Evolutionary conservation across 306 rosid genomes (phyloP), one percentile per base, ranked within the genome.

Genomic region (Lathyrus oleraceus): DNA sequence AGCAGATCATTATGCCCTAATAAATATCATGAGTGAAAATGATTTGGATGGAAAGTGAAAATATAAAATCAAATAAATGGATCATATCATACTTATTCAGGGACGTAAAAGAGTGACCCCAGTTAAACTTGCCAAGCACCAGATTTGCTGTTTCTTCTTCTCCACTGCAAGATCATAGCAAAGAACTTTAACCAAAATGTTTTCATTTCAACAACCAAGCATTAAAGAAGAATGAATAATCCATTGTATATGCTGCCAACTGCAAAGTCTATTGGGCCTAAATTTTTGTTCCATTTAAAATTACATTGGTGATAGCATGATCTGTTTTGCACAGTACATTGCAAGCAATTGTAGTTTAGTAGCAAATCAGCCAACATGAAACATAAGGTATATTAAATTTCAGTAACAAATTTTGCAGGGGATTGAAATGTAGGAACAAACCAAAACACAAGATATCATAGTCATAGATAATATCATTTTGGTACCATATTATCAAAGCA

Each of bases 81-180:
- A 63, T 15, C 35, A 32, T 25, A 40, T 30, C 77, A 76, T 82
- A 91, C 99, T 91, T 77, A 70, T 94, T 94, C 70, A 94, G 84
- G 32, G 98, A 90, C 71, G 79, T 70, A 82, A 90, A 94, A 57
- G 92, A 89, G 51, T 94, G 98, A 76, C 98, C 98, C 98, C 98
- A 94, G 74, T 94, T 94, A 86, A 94, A 94, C 86, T 94, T 94
- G 72, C 82, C 85, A 67, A 94, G 97, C 87, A 94, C 75, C 65
- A 81, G 80, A 47, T 87, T 73, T 84, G 95, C 99, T 11, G 97
- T 90, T 81, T 94, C 97, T 73, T 89, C 86, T 75, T 94, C 96
- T 61, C 99, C 99, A 61, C 99, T 90, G 89, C 72, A 72, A 81
- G 71, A 70, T 58, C 63, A 70, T 35, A 74, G 32, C 16, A 75